phyloP scores from a whole-genome alignment of 2,329 filamentous ascomycete species.

The Cladosporium sp. region DNA sequence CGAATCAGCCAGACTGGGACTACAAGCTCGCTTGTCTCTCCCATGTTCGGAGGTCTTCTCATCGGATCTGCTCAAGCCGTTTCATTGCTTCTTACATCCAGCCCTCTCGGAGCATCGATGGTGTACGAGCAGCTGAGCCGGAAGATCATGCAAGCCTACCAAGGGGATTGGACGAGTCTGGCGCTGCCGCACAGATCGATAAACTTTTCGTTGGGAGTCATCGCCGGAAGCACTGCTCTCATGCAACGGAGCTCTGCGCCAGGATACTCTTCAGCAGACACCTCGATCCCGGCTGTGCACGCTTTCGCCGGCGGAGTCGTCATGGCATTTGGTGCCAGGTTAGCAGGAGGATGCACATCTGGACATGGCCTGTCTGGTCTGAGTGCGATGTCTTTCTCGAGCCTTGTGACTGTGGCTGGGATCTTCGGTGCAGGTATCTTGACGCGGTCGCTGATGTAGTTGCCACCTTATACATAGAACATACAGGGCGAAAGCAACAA shows the following conservation, averaged over 20 bases:
- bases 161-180: constrained; percentile 3
- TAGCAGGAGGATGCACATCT: constrained; percentile 67
- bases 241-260: background rate
- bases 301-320: background rate
- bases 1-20: background rate
- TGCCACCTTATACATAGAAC: background rate
- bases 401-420: constrained; percentile 60
- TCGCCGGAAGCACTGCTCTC: background rate
- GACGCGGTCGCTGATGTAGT: constrained; percentile 18
- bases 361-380: constrained; percentile 70
- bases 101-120: constrained; percentile 61
- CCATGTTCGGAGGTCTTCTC: constrained; percentile 54
- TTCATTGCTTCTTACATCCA: constrained; percentile 54
- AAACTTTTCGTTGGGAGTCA: background rate
- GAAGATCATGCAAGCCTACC: background rate
- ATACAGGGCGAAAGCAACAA: background rate
- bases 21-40: background rate
- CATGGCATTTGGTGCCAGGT: constrained; percentile 35
- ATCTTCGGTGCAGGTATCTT: constrained; percentile 57
- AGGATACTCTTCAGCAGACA: background rate
- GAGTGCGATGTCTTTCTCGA: constrained; percentile 61
- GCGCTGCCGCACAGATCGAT: background rate
- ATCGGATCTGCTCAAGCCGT: constrained; percentile 60
- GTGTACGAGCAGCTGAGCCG: constrained; percentile 32
- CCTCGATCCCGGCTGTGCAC: background rate